Percentiles rank a stretch among this genome's conserved stretches.
Evolutionary conservation across 1,139 yeast genomes (phyloP).

Genomic region (Hemisphaericaspora subhashii): DNA sequence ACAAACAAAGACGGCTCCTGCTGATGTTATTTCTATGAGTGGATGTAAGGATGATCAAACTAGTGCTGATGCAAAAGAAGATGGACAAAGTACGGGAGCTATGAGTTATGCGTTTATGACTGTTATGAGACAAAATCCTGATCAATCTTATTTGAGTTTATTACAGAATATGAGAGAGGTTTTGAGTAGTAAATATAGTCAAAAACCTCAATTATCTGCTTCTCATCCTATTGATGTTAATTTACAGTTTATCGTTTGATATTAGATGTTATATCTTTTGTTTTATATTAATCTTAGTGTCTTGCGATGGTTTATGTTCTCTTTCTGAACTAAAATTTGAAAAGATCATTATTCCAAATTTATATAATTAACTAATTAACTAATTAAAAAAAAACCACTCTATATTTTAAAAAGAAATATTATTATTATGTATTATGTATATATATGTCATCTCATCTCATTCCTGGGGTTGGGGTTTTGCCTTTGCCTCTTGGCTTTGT

Average conservation of each 20-base stretch:
- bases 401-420: too few species aligned
- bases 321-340: too few species aligned
- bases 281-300: too few species aligned
- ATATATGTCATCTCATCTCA: not conserved
- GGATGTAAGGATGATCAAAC: slow-evolving; percentile 90
- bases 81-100: slow-evolving; percentile 85
- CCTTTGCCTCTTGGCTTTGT: too few species aligned
- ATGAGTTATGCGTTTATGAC: slow-evolving; percentile 88
- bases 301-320: too few species aligned
- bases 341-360: too few species aligned
- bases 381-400: slow-evolving; percentile 1
- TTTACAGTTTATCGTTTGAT: slow-evolving; percentile 47
- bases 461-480: too few species aligned
- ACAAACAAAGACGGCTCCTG: slow-evolving; percentile 73
- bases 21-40: slow-evolving; percentile 81
- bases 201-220: slow-evolving; percentile 84
- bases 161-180: slow-evolving; percentile 78
- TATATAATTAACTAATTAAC: too few species aligned
- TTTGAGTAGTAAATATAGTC: slow-evolving; percentile 70
- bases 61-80: slow-evolving; percentile 78
- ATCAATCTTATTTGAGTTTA: slow-evolving; percentile 74
- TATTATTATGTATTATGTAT: too few species aligned
- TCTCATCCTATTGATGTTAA: slow-evolving; percentile 87
- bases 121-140: slow-evolving; percentile 64
- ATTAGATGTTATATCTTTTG: slow-evolving; percentile 1